Conservation (phyloP, 331 rosid species). For the Phaseolus coccineus region DNA sequence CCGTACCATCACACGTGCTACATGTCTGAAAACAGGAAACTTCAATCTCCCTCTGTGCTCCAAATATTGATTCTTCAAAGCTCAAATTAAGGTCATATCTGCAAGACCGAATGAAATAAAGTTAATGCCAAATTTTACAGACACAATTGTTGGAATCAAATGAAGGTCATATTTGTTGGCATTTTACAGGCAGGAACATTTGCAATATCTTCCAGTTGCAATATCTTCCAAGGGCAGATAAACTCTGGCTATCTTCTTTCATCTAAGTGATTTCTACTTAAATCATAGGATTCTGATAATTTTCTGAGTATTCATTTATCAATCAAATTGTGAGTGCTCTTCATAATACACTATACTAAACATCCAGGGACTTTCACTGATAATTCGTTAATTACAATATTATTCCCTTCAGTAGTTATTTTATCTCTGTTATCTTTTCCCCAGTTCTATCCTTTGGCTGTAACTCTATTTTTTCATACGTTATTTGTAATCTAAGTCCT, state of each 20-base stretch:
- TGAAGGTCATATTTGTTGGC: not conserved
- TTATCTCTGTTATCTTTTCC: not conserved
- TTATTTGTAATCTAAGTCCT: not conserved
- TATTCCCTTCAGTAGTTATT: not conserved
- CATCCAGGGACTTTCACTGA: not conserved
- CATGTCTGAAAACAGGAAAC: conserved; percentile 74
- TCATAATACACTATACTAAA: not conserved
- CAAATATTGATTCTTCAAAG: conserved; percentile 91
- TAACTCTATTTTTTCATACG: not conserved
- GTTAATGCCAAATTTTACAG: not conserved
- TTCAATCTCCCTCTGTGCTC: conserved; percentile 76
- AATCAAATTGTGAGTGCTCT: not conserved
- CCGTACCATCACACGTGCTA: conserved; percentile 77
- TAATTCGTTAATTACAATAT: not conserved
- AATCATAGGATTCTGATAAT: conserved; percentile 16
- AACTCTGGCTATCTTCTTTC: conserved; percentile 20
- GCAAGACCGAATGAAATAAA: conserved; percentile 31
- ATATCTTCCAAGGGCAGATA: not conserved
- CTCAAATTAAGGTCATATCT: conserved; percentile 82
- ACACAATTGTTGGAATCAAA: not conserved
- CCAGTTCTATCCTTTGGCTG: not conserved
- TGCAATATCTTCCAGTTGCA: conserved; percentile 9
- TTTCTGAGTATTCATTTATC: not conserved
- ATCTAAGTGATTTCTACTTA: conserved; percentile 3
- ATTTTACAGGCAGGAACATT: conserved; percentile 14